Percentiles rank a stretch among this genome's conserved stretches.
phyloP scores from a whole-genome alignment of 2,329 filamentous ascomycete genomes.

The Aureobasidium sp. region DNA sequence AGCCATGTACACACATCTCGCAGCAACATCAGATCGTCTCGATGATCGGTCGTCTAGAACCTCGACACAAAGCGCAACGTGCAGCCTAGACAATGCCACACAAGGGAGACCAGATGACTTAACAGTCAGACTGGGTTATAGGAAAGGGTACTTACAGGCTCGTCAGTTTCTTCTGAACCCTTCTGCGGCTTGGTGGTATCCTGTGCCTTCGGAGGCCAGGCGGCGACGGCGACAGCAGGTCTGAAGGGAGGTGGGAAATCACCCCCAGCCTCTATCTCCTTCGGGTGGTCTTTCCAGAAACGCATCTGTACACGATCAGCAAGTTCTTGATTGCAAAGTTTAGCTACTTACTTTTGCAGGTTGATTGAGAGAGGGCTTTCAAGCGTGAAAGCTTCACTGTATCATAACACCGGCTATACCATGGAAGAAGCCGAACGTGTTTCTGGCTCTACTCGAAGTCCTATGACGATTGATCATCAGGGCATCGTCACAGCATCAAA shows the following conservation, averaged over 20 bases:
- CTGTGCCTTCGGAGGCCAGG: not conserved
- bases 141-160: not conserved
- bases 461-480: not conserved
- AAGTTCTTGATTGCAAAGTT: not conserved
- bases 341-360: not conserved
- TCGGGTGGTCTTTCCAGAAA: not conserved
- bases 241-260: not conserved
- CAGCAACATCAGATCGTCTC: not conserved
- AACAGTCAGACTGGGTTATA: not conserved
- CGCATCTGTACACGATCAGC: not conserved
- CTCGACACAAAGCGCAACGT: not conserved
- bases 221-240: not conserved
- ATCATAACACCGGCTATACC: not conserved
- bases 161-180: not conserved
- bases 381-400: not conserved
- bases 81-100: not conserved
- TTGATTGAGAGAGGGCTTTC: no score
- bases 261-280: not conserved
- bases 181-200: no score
- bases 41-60: not conserved
- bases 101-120: not conserved
- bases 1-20: not conserved
- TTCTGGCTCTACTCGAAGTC: not conserved
- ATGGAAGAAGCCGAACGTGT: not conserved
- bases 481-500: not conserved